Evolutionary conservation across 2,329 filamentous ascomycete genomes (phyloP), one percentile per base, ranked within the genome.

Genomic region (Aureobasidium leucospermi): DNA sequence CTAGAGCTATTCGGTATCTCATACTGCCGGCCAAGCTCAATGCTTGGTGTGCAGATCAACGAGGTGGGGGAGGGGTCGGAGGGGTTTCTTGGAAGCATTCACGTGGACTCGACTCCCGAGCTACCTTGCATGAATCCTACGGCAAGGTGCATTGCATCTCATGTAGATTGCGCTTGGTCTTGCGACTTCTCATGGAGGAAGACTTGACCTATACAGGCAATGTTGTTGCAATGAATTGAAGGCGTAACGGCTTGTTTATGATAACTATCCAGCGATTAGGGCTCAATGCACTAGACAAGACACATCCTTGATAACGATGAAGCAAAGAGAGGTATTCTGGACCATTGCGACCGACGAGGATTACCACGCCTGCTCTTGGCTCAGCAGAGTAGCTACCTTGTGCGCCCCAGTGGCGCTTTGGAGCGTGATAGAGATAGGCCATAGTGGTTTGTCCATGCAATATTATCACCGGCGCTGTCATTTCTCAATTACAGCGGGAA

Each of bases 21-120:
- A 38, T 38, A 31, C 32, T 8, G 6, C 15, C 32, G 47, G n/a
- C 38, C 16, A 23, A 31, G 19, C 34, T 41, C 6, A 15, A n/a
- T 31, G 48, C 48, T 41, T 52, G 48, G 36, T 52, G 41, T n/a
- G 48, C 23, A 41, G 34, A 52, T 52, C 48, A n/a, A 31, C 36
- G 23, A 41, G 19, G 48, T 52, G 48, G 48, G 48, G 48, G 36
- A 52, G 48, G 48, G 48, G 48, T 52, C 5, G 46, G 46, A 49
- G 46, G 46, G 46, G 46, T 36, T 36, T n/a, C 34, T 39, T 29
- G 19, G 19, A 9, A 36, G 6, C 32, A 2, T 15, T 41, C 48
- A 52, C 48, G 48, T 52, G 48, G 48, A 6, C 48, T 31, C 13
- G 23, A 16, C 48, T 11, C 10, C 48, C 36, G 23, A 52, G 15